Conservation (phyloP, 75 land plant genomes). For the Sequoiadendron giganteum region DNA sequence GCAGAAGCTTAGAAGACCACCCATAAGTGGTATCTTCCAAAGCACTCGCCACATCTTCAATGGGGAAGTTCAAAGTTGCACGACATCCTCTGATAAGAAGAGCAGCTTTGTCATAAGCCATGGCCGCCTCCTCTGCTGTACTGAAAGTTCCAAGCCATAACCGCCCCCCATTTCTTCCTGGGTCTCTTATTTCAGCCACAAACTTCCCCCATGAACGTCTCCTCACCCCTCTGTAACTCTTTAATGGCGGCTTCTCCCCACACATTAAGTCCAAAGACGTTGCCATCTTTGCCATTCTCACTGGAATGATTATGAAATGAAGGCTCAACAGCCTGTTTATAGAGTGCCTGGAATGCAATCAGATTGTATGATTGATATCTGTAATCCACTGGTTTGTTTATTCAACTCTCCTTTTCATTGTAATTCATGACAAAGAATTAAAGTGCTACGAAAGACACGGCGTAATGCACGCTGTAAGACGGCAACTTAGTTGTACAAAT, state of each 20-base stretch:
- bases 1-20: not conserved
- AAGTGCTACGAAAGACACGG: not conserved
- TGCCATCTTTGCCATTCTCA: too few relatives aligned
- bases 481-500: too few relatives aligned
- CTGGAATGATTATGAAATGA: not conserved
- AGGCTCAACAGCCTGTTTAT: not conserved
- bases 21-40: not conserved
- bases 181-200: slow-evolving; percentile 66
- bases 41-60: not conserved
- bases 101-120: slow-evolving; percentile 54
- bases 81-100: slow-evolving; percentile 17
- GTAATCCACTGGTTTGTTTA: too few relatives aligned
- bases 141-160: slow-evolving; percentile 75
- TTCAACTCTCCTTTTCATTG: too few relatives aligned
- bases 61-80: slow-evolving; percentile 22
- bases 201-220: slow-evolving; percentile 67
- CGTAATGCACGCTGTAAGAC: not conserved
- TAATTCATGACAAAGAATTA: not conserved
- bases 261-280: not conserved
- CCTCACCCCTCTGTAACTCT: slow-evolving; percentile 61
- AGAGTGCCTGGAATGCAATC: not conserved
- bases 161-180: slow-evolving; percentile 39
- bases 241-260: not conserved
- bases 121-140: slow-evolving; percentile 66
- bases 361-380: too few relatives aligned